Base-by-base conservation (phyloP, 768 basidiomycete genomes). In the Serendipita vermifera region DNA sequence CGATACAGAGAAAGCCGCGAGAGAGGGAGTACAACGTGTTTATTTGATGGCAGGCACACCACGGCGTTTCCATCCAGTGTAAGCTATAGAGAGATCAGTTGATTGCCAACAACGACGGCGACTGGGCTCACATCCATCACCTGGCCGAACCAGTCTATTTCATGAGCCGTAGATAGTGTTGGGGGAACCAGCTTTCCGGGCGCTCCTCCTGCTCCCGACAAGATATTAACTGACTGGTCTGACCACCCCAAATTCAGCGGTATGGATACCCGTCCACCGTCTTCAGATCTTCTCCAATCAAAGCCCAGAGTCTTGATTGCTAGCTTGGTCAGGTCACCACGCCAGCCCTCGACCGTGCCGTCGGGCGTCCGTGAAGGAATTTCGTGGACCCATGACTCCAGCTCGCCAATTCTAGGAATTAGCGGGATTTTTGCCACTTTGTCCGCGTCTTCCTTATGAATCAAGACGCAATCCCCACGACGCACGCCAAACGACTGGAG, bases 381-480 rank as follows among this genome's bases (percentile, higher is more conserved):
- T 62, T 90, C 83, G 43, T 79, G 77, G 24, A 88, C 80, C 83
- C 87, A 88, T 22, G 75, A 66, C 64, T 91, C 90, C 24, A 89
- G 66, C 68, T 92, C 87, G 26, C 92, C 92, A 26, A 97, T 84
- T 51, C 76, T 75, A 6, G 91, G 90, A 31, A 97, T 84, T 57
- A 75, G 72, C 3, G 91, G 87, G 11, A 71, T 66, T 29, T 74
- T 65, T 32, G 77, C 76, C 7, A 88, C 87, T 65, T 93, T 96
- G 13, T 78, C 83, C n/a, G 75, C 71, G 38, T 80, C 81, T 60
- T 73, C 71, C 3, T 70, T 72, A 66, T 90, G 85, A 55, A 94
- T 73, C 62, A 97, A 82, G 14, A 96, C 88, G 59, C 81, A 79
- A 65, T 93, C 87, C 14, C 90, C 88, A 20, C 85, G 76, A 39